These are phyloP conservation scores for Sorghum bicolor DNA, from an alignment of 176 grass and related monocot species.

Conservation along the genomic window Sorghum_bicolor_NCBIv3 NC_012870.2:75179501-75180000, in stretches of 20 bases:
- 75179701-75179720: background rate
- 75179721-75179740: background rate
- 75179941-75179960: background rate
- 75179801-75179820: background rate
- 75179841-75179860: background rate
- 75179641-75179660: background rate
- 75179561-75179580: background rate
- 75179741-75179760: background rate
- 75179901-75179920: background rate
- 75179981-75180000: background rate
- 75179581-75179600: background rate
- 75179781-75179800: background rate
- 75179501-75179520: background rate
- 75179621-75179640: background rate
- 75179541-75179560: conserved; percentile 5
- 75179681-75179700: background rate
- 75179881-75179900: background rate
- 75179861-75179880: background rate
- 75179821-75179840: background rate
- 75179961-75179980: conserved; percentile 8
- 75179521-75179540: background rate
- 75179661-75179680: conserved; percentile 16
- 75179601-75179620: background rate
- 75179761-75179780: background rate
- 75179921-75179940: background rate